Conservation (phyloP, 2,329 filamentous ascomycete species). For the Blastomyces percursus region DNA sequence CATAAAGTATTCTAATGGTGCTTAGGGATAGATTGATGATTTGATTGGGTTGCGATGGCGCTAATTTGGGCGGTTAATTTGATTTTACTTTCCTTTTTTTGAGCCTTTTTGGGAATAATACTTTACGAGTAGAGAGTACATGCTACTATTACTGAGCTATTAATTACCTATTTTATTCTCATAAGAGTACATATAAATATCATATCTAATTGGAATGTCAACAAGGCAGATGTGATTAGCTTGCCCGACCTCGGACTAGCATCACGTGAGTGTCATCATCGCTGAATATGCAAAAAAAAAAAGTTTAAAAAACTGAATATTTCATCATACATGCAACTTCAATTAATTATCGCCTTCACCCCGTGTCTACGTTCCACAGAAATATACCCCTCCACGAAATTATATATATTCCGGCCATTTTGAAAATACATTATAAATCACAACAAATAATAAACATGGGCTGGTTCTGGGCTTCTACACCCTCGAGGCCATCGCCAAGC, state of each 20-base stretch:
- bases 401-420: neutral
- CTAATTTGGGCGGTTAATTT: no score
- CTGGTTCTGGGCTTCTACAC: conserved; percentile 57
- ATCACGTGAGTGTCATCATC: neutral
- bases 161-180: neutral
- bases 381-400: neutral
- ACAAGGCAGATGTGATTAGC: neutral
- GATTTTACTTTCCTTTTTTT: no score
- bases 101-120: neutral
- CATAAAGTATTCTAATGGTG: no score
- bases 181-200: neutral
- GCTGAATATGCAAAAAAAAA: neutral
- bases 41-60: neutral
- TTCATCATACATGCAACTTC: neutral
- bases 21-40: neutral
- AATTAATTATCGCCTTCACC: neutral
- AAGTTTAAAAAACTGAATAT: neutral
- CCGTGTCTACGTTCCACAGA: neutral
- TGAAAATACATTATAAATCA: neutral
- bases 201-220: no score
- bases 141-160: neutral
- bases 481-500: conserved; percentile 24
- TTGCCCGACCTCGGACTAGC: no score
- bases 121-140: neutral
- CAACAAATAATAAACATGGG: conserved; percentile 41